Evolutionary conservation across 805 yeast genomes (phyloP), one percentile per base, ranked within the genome.

Genomic region (Cyberlindnera misumaiensis): DNA sequence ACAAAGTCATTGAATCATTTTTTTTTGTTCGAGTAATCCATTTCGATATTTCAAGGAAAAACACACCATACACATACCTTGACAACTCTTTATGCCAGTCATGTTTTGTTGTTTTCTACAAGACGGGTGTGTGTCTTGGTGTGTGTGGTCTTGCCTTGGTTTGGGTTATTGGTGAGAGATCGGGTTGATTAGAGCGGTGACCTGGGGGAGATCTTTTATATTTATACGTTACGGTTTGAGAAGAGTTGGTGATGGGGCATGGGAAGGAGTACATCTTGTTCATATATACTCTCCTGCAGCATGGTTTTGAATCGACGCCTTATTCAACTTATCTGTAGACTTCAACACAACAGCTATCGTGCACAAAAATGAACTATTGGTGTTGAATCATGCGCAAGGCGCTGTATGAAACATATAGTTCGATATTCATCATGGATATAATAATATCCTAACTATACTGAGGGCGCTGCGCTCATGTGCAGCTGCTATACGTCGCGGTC

Each of bases 141-240:
- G 14, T 29, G 18, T 35, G 28, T 28, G 32, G n/a, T 17, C 22
- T 32, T 14, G 29, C 29, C 13, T 22, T 32, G 14, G 16, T 22
- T 18, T 13, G 20, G 17, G 34, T n/a, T 16, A 12, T n/a, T 24
- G 18, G 16, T 20, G 24, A 20, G 24, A 26, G 29, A 25, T 20
- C n/a, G 29, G 25, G 29, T 5, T 28, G 29, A 15, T 13, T 14
- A 32, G 35, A 14, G 25, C 15, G 29, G 16, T 16, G 15, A 15
- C 17, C n/a, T 11, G n/a, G 28, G 29, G 15, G 31, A 30, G 29
- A 32, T 31, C 32, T 39, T 35, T 33, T 38, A 36, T 38, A 38
- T 40, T 43, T 43, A 37, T 43, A 43, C 35, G 37, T 43, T 40
- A 43, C 43, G 40, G 38, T 31, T 33, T 38, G 45, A 30, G 35